These are phyloP conservation scores for Eucalyptus pumila DNA, from an alignment of 345 rosid species.

Conservation along the genomic window DNA sequence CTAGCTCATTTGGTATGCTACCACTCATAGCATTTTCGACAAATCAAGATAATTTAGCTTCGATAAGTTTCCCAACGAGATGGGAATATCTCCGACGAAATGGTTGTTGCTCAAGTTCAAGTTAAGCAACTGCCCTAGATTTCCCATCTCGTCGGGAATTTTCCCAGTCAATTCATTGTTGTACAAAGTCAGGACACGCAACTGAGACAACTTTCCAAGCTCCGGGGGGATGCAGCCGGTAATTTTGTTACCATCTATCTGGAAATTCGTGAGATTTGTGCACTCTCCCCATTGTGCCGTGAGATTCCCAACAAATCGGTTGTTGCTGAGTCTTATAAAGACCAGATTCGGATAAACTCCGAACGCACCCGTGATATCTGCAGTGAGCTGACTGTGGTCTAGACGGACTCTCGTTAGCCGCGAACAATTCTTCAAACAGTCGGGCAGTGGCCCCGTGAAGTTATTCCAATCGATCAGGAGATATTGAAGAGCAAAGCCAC, in stretches of 20 bases:
- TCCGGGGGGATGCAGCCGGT: conserved; percentile 38
- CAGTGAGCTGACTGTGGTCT: conserved; percentile 37
- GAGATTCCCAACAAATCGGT: not conserved
- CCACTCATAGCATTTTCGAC: conserved; percentile 21
- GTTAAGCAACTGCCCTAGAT: conserved; percentile 10
- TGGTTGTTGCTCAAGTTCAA: conserved; percentile 40
- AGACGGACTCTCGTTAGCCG: conserved; percentile 26
- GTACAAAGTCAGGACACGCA: conserved; percentile 22
- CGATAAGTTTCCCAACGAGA: too few species aligned
- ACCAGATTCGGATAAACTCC: conserved; percentile 37
- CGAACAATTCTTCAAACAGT: conserved; percentile 40
- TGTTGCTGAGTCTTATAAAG: not conserved
- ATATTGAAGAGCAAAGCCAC: conserved; percentile 16
- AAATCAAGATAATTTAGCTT: conserved; percentile 13
- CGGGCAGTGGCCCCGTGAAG: conserved; percentile 44
- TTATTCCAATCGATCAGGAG: conserved; percentile 24
- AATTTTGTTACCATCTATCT: conserved; percentile 35
- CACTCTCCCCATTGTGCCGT: conserved; percentile 54
- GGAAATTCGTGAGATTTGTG: conserved; percentile 27
- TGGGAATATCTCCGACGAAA: not conserved
- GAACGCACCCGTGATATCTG: conserved; percentile 38
- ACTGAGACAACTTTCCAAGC: conserved; percentile 23
- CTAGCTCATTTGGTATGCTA: conserved; percentile 22
- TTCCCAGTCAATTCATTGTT: conserved; percentile 33
- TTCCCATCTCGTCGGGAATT: conserved; percentile 41